Percentiles rank a stretch among this genome's conserved stretches.
phyloP scores from a whole-genome alignment of 495 filamentous ascomycete genomes.

The Podospora conica region DNA sequence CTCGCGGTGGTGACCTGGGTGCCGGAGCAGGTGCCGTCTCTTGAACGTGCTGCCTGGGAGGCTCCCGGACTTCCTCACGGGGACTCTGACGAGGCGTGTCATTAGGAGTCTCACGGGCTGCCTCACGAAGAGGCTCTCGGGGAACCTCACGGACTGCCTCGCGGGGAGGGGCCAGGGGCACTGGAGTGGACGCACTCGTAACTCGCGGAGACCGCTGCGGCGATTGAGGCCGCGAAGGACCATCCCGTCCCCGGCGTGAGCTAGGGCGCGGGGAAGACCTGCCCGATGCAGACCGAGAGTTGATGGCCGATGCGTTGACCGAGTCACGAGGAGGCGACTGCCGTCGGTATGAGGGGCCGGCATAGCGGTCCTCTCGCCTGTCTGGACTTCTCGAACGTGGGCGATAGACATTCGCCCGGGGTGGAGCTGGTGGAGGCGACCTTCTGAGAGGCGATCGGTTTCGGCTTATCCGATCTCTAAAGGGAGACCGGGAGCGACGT shows the following conservation, averaged over 20 bases:
- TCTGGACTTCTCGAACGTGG: constrained; percentile 40
- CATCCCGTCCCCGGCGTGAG: constrained; percentile 34
- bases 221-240: constrained; percentile 37
- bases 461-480: constrained; percentile 35
- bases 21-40: constrained; percentile 22
- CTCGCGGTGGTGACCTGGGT: constrained; percentile 39
- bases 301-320: constrained; percentile 36
- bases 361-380: constrained; percentile 41
- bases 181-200: constrained; percentile 19
- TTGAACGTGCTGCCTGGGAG: constrained; percentile 16
- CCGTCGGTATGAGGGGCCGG: constrained; percentile 31
- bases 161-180: constrained; percentile 24
- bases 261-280: constrained; percentile 39
- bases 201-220: constrained; percentile 26
- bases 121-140: constrained; percentile 14
- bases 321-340: constrained; percentile 39
- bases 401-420: constrained; percentile 33
- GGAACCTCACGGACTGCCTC: constrained; percentile 22
- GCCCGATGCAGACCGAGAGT: constrained; percentile 38
- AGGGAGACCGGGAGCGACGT: constrained; percentile 44
- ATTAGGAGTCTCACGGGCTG: constrained; percentile 8
- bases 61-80: constrained; percentile 12
- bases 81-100: constrained; percentile 9
- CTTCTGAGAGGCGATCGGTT: constrained; percentile 36
- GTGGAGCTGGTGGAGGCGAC: constrained; percentile 29